These are phyloP conservation scores for Amaranthus palmeri DNA, from an alignment of 148 eudicot genomes.

Conservation along the genomic window DNA sequence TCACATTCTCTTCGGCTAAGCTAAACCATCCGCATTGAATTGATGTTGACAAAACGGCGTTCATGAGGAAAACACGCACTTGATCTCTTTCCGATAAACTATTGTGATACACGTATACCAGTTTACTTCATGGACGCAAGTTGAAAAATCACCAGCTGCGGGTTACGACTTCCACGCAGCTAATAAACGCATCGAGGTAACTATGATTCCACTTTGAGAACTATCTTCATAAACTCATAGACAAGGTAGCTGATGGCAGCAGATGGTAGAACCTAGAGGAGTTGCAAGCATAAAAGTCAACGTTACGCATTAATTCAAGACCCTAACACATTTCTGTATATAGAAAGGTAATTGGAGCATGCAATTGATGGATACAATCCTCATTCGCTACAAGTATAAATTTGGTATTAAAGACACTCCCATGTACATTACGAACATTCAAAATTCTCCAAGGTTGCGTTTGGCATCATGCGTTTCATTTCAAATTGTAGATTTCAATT, in stretches of 20 bases:
- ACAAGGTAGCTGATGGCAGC: constrained; percentile 99
- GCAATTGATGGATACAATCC: too few relatives aligned
- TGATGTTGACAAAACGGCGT: constrained; percentile 1
- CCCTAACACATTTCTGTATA: neutral
- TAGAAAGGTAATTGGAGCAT: too few relatives aligned
- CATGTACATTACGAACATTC: too few relatives aligned
- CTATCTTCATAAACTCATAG: constrained; percentile 89
- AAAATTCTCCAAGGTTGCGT: too few relatives aligned
- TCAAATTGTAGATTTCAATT: too few relatives aligned
- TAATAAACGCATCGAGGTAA: neutral
- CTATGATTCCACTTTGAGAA: constrained; percentile 77
- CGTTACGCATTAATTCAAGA: neutral
- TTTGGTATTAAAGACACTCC: too few relatives aligned
- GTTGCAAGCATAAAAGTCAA: constrained; percentile 20
- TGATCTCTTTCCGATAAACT: neutral
- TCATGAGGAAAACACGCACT: neutral
- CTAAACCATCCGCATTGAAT: neutral
- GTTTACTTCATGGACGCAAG: constrained; percentile 1
- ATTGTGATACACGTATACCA: neutral
- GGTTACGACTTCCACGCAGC: constrained; percentile 1
- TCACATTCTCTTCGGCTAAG: neutral
- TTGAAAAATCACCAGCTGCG: neutral
- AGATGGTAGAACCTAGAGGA: constrained; percentile 84
- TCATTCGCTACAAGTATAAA: too few relatives aligned
- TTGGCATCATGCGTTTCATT: too few relatives aligned